A percentile compares a stretch with the other conserved stretches of the same genome.
Evolutionary conservation across 495 filamentous ascomycete genomes (phyloP).

Genomic region (Hyphodiscus hymeniophilus): DNA sequence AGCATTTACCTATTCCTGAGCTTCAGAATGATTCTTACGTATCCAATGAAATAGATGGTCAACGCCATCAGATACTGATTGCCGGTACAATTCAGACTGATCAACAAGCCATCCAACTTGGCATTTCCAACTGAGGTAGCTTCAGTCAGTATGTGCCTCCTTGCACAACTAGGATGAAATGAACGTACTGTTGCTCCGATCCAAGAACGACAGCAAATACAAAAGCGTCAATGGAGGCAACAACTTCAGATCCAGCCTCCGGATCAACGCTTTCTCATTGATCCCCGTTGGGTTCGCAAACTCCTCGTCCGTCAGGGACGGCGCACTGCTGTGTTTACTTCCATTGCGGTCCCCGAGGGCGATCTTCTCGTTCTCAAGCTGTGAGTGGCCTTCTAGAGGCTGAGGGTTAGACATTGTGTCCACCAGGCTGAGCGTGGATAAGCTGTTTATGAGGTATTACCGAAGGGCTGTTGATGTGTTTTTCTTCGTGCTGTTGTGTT

Average conservation of each 20-base stretch:
- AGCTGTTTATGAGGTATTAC: too few relatives aligned
- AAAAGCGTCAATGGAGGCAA: conserved; percentile 60
- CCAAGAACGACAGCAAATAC: conserved; percentile 67
- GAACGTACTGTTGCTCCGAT: conserved; percentile 59
- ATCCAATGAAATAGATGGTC: conserved; percentile 70
- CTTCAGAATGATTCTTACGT: conserved; percentile 50
- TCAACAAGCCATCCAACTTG: conserved; percentile 52
- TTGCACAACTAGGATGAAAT: not conserved
- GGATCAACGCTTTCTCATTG: conserved; percentile 53
- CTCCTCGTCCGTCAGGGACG: conserved; percentile 19
- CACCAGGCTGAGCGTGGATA: too few relatives aligned
- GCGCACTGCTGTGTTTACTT: conserved; percentile 6
- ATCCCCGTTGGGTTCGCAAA: conserved; percentile 27
- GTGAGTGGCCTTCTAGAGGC: not conserved
- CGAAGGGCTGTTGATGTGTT: too few relatives aligned
- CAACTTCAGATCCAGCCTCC: conserved; percentile 57
- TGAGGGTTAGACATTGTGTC: too few relatives aligned
- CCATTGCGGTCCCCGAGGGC: conserved; percentile 3
- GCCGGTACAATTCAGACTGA: conserved; percentile 58
- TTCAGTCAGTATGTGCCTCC: not conserved
- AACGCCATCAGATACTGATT: conserved; percentile 65
- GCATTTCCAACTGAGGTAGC: conserved; percentile 35
- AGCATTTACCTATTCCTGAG: conserved; percentile 25
- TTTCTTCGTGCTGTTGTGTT: too few relatives aligned
- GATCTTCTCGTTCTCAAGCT: conserved; percentile 4